Evolutionary conservation across 169 alveolate species (phyloP).

Genomic region (Eimeria praecox): DNA sequence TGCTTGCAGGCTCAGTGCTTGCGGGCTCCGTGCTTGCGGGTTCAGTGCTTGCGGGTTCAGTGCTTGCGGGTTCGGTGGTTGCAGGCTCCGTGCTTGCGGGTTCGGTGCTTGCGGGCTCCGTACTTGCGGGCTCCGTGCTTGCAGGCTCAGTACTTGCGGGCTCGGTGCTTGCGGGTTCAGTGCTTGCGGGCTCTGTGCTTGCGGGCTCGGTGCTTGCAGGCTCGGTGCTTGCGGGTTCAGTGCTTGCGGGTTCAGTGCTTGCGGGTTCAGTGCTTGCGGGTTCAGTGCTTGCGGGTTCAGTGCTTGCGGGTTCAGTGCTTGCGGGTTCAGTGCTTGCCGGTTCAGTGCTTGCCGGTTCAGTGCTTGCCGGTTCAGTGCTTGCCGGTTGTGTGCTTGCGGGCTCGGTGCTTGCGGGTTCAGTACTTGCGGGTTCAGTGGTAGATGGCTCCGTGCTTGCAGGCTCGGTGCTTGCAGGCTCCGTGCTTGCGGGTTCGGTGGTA

Average conservation of each 20-base stretch:
- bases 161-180: background rate
- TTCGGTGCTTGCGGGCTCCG: background rate
- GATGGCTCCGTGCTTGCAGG: too few species aligned
- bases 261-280: background rate
- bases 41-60: background rate
- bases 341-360: background rate
- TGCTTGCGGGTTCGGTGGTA: too few species aligned
- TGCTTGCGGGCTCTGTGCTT: background rate
- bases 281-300: background rate
- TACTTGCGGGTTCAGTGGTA: background rate
- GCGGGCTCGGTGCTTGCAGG: background rate
- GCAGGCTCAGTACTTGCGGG: background rate
- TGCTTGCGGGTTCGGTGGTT: background rate
- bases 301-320: background rate
- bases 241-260: background rate
- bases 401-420: background rate
- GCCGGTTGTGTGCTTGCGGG: background rate
- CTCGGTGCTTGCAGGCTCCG: too few species aligned
- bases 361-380: slow-evolving; percentile 9
- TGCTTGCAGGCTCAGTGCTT: background rate
- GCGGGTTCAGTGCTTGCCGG: slow-evolving; percentile 8
- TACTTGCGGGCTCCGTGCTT: background rate
- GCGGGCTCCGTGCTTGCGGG: background rate
- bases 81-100: background rate
- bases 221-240: background rate